Conservation (phyloP, 148 eudicot genomes). For the Vaccinium corymbosum region DNA sequence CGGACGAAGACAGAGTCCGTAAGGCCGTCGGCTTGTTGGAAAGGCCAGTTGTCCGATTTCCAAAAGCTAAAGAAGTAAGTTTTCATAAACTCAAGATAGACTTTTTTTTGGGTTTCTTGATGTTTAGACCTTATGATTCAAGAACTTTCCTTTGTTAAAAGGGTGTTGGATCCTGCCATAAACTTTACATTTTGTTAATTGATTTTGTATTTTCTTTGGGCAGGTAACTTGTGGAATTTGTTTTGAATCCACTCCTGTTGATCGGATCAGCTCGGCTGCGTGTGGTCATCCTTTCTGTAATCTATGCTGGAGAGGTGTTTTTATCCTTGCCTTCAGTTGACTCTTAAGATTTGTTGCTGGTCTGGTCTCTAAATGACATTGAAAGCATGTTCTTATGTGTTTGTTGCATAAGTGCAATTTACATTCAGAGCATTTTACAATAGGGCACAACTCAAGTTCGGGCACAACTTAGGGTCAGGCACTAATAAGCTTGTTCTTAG, state of each 20-base stretch:
- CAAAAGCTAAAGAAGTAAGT: slow-evolving; percentile 35
- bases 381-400: background rate
- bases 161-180: background rate
- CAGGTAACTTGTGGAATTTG: slow-evolving; percentile 49
- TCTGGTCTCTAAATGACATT: background rate
- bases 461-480: background rate
- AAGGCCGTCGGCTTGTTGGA: slow-evolving; percentile 50
- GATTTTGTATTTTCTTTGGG: slow-evolving; percentile 5
- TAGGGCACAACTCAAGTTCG: background rate
- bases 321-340: slow-evolving; percentile 1
- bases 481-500: background rate
- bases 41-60: slow-evolving; percentile 26
- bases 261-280: slow-evolving; percentile 23
- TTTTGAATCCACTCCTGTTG: slow-evolving; percentile 22
- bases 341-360: background rate
- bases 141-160: background rate
- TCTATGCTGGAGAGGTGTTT: slow-evolving; percentile 47
- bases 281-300: slow-evolving; percentile 55
- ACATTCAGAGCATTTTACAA: background rate
- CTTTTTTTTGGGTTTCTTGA: background rate
- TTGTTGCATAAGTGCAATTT: background rate
- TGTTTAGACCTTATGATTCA: background rate
- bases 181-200: background rate
- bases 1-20: slow-evolving; percentile 61
- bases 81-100: background rate